Percentiles rank a stretch among this genome's conserved stretches.
These are phyloP conservation scores for Aspergillus sp. DNA, from an alignment of 2,329 filamentous ascomycete species.

Conservation along the genomic window DNA sequence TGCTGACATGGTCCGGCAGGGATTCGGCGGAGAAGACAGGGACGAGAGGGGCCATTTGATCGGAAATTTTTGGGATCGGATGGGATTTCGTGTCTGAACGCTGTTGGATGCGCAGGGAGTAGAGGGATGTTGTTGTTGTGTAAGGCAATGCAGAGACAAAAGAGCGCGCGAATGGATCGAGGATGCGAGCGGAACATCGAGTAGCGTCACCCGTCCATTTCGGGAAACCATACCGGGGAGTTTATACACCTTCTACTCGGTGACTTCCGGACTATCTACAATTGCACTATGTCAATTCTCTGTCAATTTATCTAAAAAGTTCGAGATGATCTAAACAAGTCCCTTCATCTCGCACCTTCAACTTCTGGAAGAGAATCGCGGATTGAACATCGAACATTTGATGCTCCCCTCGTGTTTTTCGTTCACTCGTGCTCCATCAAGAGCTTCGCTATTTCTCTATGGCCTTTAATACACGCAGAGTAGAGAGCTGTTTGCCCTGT, in stretches of 20 bases:
- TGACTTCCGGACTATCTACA: too few species aligned
- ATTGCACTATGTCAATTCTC: too few species aligned
- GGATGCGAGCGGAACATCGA: not conserved
- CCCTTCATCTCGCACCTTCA: too few species aligned
- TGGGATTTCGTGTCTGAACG: not conserved
- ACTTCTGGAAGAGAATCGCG: too few species aligned
- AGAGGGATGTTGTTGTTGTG: not conserved
- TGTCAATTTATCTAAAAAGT: too few species aligned
- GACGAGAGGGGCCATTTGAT: conserved; percentile 57
- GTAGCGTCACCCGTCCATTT: not conserved
- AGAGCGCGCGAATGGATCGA: not conserved
- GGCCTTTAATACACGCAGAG: not conserved
- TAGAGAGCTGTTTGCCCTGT: not conserved
- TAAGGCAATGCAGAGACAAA: not conserved
- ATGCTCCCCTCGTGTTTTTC: not conserved
- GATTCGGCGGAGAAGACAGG: conserved; percentile 53
- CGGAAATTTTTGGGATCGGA: not conserved
- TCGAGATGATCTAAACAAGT: too few species aligned
- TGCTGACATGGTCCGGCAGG: conserved; percentile 53
- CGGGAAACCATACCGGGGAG: not conserved
- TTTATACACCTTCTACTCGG: too few species aligned
- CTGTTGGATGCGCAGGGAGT: not conserved
- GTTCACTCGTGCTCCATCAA: not conserved
- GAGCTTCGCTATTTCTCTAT: not conserved
- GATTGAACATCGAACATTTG: too few species aligned